phyloP scores from a whole-genome alignment of 345 rosid genomes.

The Bruguiera gymnorhiza region DNA sequence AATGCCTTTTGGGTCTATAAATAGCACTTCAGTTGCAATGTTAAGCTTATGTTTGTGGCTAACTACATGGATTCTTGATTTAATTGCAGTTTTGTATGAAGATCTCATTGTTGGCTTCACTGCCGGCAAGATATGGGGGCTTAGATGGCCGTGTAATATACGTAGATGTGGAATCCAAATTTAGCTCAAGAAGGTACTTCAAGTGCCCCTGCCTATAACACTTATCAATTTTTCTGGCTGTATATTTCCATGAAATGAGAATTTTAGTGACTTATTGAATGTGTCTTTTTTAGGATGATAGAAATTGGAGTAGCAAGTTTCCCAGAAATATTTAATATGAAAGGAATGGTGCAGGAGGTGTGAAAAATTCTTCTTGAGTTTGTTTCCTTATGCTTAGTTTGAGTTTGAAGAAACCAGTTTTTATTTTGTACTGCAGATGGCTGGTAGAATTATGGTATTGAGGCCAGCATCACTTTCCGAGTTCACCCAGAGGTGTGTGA shows the following conservation, averaged over 20 bases:
- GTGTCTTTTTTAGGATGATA: conserved; percentile 49
- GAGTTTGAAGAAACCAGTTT: conserved; percentile 3
- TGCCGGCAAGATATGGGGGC: conserved; percentile 68
- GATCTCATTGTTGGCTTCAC: conserved; percentile 66
- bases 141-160: conserved; percentile 74
- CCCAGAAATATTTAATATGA: conserved; percentile 66
- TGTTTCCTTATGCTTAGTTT: conserved; percentile 9
- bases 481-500: conserved; percentile 69
- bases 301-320: conserved; percentile 78
- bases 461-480: conserved; percentile 65
- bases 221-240: not conserved
- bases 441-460: conserved; percentile 77
- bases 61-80: not conserved
- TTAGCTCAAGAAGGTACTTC: conserved; percentile 70
- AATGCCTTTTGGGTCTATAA: too few species aligned
- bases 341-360: conserved; percentile 83
- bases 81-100: conserved; percentile 70
- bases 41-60: not conserved
- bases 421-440: conserved; percentile 52
- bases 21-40: not conserved
- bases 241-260: not conserved
- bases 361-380: not conserved
- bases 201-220: not conserved
- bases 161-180: conserved; percentile 75
- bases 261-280: conserved; percentile 1